Conservation (phyloP, 2,329 filamentous ascomycete species). For the Talaromyces sp. region DNA sequence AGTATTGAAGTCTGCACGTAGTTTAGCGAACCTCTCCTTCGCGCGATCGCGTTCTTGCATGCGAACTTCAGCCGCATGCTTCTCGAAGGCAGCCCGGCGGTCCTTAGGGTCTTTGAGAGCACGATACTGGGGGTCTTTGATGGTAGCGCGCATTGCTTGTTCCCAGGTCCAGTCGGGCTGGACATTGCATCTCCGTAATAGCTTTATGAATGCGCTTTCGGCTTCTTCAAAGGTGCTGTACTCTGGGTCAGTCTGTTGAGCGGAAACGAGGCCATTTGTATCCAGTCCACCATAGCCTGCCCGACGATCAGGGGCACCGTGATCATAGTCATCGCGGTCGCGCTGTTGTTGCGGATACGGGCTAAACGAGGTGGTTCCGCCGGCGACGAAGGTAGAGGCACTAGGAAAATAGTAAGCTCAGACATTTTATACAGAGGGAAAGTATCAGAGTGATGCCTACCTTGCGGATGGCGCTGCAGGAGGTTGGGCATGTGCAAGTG, state of each 20-base stretch:
- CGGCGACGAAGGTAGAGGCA: slow-evolving; percentile 54
- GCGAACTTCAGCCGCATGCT: slow-evolving; percentile 85
- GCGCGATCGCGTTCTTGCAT: slow-evolving; percentile 90
- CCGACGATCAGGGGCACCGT: slow-evolving; percentile 42
- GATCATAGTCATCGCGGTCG: slow-evolving; percentile 45
- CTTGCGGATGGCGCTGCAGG: slow-evolving; percentile 40
- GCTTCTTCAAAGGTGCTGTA: slow-evolving; percentile 79
- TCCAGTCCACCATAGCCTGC: slow-evolving; percentile 37
- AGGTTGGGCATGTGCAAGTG: slow-evolving; percentile 55
- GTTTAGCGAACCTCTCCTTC: slow-evolving; percentile 85
- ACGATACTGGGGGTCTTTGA: slow-evolving; percentile 87
- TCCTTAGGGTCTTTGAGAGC: slow-evolving; percentile 90
- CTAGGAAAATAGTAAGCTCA: slow-evolving; percentile 16
- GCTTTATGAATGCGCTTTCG: slow-evolving; percentile 86
- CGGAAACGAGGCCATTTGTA: slow-evolving; percentile 34
- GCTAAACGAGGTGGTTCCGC: slow-evolving; percentile 44
- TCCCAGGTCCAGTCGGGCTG: slow-evolving; percentile 93
- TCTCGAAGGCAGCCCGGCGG: slow-evolving; percentile 85
- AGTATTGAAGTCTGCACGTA: slow-evolving; percentile 86
- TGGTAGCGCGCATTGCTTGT: slow-evolving; percentile 76
- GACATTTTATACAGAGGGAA: not conserved
- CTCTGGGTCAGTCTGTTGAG: slow-evolving; percentile 60
- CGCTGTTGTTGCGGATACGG: slow-evolving; percentile 35
- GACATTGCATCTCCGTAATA: slow-evolving; percentile 77
- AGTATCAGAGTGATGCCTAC: slow-evolving; percentile 31